Percentiles rank a stretch among this genome's conserved stretches.
Evolutionary conservation across 345 rosid species (phyloP).

Genomic region (Lepidium aucheri): DNA sequence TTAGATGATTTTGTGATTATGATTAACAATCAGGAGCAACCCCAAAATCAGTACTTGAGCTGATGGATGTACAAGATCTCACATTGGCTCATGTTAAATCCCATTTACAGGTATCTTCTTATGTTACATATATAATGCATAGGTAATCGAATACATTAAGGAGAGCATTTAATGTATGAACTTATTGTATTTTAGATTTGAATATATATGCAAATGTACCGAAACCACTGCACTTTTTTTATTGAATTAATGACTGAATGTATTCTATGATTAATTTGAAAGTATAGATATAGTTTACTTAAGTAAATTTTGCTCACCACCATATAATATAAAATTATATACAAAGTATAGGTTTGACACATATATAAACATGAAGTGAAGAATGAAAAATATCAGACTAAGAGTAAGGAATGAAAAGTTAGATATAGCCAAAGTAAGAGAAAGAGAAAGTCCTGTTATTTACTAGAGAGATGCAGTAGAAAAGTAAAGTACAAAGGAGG

Average conservation of each 20-base stretch:
- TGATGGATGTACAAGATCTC: slow-evolving; percentile 99
- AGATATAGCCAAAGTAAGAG: slow-evolving; percentile 19
- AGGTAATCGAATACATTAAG: not conserved
- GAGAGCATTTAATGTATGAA: not conserved
- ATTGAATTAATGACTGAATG: not conserved
- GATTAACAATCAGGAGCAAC: slow-evolving; percentile 61
- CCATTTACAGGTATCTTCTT: slow-evolving; percentile 66
- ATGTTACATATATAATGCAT: not conserved
- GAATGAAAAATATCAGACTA: not conserved
- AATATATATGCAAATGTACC: slow-evolving; percentile 6
- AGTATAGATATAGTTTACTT: not conserved
- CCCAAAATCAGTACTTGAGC: slow-evolving; percentile 96
- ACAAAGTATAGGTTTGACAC: not conserved
- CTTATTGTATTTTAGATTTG: not conserved
- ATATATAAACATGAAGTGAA: not conserved
- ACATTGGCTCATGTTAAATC: slow-evolving; percentile 98
- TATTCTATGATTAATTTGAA: slow-evolving; percentile 4
- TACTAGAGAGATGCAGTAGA: slow-evolving; percentile 18
- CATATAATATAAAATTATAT: not conserved
- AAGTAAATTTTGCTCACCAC: not conserved
- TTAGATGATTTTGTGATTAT: slow-evolving; percentile 7
- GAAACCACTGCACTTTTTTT: not conserved
- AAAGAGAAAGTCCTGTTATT: slow-evolving; percentile 7
- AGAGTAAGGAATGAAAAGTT: slow-evolving; percentile 12
- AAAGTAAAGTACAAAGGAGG: slow-evolving; percentile 25